phyloP scores from a whole-genome alignment of 805 yeast species.

The Candida cerambycidarum region DNA sequence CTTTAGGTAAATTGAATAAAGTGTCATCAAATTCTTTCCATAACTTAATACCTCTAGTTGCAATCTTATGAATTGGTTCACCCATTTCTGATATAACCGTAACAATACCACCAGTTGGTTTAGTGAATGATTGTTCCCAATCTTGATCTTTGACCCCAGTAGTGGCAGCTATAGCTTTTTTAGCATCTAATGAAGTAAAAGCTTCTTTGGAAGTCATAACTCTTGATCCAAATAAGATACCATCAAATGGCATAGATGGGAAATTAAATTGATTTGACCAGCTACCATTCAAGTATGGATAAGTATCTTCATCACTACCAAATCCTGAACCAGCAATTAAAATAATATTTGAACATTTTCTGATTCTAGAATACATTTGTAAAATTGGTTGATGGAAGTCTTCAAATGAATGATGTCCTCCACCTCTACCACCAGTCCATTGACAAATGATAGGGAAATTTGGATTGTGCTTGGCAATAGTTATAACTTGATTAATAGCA shows the following conservation, averaged over 20 bases:
- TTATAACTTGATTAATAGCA: constrained; percentile 79
- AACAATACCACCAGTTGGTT: constrained; percentile 94
- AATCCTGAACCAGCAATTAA: constrained; percentile 98
- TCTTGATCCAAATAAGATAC: constrained; percentile 92
- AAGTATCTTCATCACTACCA: constrained; percentile 95
- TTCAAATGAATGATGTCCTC: constrained; percentile 99
- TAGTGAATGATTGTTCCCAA: constrained; percentile 95
- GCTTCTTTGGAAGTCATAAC: constrained; percentile 98
- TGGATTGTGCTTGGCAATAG: constrained; percentile 95
- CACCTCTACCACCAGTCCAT: constrained; percentile 99
- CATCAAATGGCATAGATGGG: constrained; percentile 99
- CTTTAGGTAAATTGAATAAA: constrained; percentile 86
- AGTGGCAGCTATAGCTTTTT: constrained; percentile 85
- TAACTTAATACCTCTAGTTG: constrained; percentile 94
- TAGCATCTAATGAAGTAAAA: constrained; percentile 89
- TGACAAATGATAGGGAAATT: constrained; percentile 94
- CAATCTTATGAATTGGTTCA: constrained; percentile 98
- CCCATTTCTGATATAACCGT: constrained; percentile 99
- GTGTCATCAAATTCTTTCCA: constrained; percentile 98
- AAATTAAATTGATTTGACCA: constrained; percentile 88
- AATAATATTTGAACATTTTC: constrained; percentile 86
- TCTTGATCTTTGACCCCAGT: constrained; percentile 83
- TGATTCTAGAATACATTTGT: constrained; percentile 92
- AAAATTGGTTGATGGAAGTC: constrained; percentile 98
- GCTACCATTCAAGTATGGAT: constrained; percentile 95